These are phyloP conservation scores for Aspergillus novofumigatus DNA, from an alignment of 2,329 filamentous ascomycete genomes.

Conservation along the genomic window DNA sequence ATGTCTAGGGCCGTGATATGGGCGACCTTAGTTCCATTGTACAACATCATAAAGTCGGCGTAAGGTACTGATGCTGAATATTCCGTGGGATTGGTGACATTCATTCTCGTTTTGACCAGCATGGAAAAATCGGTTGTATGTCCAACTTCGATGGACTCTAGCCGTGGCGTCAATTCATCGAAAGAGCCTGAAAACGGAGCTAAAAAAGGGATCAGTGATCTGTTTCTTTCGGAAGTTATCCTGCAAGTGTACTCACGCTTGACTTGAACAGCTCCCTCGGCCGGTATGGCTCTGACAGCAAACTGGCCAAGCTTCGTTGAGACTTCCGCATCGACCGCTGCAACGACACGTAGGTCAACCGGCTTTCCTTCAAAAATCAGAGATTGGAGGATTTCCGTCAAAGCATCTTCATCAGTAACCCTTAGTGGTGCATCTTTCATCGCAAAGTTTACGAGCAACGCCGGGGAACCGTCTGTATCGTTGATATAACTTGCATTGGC, in stretches of 20 bases:
- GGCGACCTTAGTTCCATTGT: conserved; percentile 70
- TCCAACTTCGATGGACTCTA: conserved; percentile 68
- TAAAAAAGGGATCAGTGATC: conserved; percentile 35
- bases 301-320: conserved; percentile 77
- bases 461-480: conserved; percentile 54
- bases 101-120: conserved; percentile 66
- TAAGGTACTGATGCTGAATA: conserved; percentile 82
- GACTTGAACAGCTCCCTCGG: conserved; percentile 76
- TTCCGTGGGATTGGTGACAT: conserved; percentile 84
- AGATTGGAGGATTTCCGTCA: conserved; percentile 74
- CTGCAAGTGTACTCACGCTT: conserved; percentile 70
- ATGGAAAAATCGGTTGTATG: conserved; percentile 70
- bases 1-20: conserved; percentile 66
- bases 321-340: conserved; percentile 77
- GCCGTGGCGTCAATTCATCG: conserved; percentile 55
- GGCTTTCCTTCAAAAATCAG: conserved; percentile 69
- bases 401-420: conserved; percentile 74
- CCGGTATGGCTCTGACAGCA: conserved; percentile 77
- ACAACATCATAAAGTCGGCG: conserved; percentile 69
- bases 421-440: conserved; percentile 76
- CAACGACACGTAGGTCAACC: conserved; percentile 70
- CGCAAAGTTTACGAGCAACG: conserved; percentile 68
- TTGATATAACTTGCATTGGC: conserved; percentile 73
- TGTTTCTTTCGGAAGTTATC: conserved; percentile 20
- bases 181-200: conserved; percentile 56